phyloP scores from a whole-genome alignment of 2,329 filamentous ascomycete genomes.

The Xylaria sp. region DNA sequence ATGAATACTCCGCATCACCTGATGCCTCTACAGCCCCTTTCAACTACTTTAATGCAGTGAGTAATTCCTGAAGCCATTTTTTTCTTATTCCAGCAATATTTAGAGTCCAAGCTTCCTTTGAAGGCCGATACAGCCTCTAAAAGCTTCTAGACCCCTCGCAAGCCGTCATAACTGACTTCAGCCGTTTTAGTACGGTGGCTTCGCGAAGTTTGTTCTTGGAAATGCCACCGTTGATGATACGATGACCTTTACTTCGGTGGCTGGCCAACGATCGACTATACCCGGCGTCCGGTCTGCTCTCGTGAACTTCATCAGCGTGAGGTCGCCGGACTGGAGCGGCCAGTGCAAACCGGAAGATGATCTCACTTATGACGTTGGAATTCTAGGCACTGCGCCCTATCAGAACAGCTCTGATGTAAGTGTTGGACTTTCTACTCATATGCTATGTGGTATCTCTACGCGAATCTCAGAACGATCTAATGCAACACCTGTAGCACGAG shows the following conservation, averaged over 20 bases:
- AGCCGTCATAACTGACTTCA: neutral
- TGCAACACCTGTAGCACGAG: slow-evolving; percentile 8
- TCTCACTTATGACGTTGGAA: slow-evolving; percentile 44
- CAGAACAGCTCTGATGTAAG: slow-evolving; percentile 32
- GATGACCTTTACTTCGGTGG: slow-evolving; percentile 39
- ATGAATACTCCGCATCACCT: slow-evolving; percentile 23
- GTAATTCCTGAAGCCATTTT: neutral
- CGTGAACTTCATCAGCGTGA: slow-evolving; percentile 38
- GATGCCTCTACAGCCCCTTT: slow-evolving; percentile 13
- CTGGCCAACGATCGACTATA: slow-evolving; percentile 33
- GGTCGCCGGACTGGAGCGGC: slow-evolving; percentile 37
- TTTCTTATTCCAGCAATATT: neutral
- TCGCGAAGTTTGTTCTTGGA: slow-evolving; percentile 36
- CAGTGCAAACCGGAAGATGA: slow-evolving; percentile 29
- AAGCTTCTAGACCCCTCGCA: too few relatives aligned
- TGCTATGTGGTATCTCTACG: neutral
- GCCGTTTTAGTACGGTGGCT: slow-evolving; percentile 31
- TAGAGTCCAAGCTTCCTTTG: too few relatives aligned
- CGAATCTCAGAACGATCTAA: neutral
- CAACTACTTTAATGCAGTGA: slow-evolving; percentile 16
- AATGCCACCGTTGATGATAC: slow-evolving; percentile 40
- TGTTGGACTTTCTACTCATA: neutral
- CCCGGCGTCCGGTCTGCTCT: slow-evolving; percentile 45
- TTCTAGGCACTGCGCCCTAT: slow-evolving; percentile 47
- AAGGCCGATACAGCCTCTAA: too few relatives aligned